Evolutionary conservation across 305 asterid genomes (phyloP).

Genomic region (Solanum hybrid): DNA sequence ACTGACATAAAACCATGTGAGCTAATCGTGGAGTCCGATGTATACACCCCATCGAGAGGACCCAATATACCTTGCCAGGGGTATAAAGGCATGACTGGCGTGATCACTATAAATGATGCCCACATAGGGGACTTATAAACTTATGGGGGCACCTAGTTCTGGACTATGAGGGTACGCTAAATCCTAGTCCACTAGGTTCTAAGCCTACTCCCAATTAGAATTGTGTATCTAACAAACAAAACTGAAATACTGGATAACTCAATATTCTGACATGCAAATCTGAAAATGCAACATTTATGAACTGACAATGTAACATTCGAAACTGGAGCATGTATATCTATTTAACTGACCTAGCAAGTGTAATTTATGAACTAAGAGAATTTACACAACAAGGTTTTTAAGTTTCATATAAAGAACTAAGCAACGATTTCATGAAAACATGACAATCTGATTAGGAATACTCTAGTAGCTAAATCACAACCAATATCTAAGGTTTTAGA

Average conservation of each 20-base stretch:
- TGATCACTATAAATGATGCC: background rate
- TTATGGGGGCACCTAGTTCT: background rate
- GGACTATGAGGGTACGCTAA: background rate
- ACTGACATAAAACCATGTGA: background rate
- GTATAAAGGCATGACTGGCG: background rate
- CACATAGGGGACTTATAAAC: background rate
- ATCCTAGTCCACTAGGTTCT: background rate
- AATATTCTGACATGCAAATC: background rate
- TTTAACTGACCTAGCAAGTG: background rate
- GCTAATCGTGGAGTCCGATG: background rate
- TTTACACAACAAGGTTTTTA: background rate
- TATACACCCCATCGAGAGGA: background rate
- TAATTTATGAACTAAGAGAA: background rate
- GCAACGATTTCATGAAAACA: background rate
- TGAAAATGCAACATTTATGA: background rate
- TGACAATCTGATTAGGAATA: background rate
- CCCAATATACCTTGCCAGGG: background rate
- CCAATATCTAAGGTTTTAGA: background rate
- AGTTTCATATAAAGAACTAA: background rate
- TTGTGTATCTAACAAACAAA: no score
- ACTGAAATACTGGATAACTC: background rate
- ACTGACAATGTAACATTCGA: background rate
- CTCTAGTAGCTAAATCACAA: background rate
- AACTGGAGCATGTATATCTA: background rate
- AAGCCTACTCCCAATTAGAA: background rate